Conservation (phyloP, 192 early-diverging fungal species). For the Blastocladiella britannica region DNA sequence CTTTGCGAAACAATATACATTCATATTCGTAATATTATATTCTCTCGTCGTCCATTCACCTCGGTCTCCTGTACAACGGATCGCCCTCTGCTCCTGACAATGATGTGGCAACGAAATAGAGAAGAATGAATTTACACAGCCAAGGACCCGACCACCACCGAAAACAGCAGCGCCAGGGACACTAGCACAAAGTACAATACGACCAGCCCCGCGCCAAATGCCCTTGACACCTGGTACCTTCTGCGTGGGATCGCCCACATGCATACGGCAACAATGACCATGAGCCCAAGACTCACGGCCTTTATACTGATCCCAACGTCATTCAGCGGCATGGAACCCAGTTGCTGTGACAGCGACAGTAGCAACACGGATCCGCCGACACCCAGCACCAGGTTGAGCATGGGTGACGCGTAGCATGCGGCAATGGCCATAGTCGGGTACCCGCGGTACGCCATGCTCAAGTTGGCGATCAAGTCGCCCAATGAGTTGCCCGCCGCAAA, state of each 20-base stretch:
- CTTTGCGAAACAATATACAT: too few relatives aligned
- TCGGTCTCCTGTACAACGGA: neutral
- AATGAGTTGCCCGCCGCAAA: slow-evolving; percentile 54
- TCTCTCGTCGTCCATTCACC: neutral
- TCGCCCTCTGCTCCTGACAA: neutral
- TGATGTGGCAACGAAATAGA: too few relatives aligned
- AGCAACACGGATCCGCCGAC: neutral
- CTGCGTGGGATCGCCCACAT: neutral
- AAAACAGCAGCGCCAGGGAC: neutral
- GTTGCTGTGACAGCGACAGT: neutral
- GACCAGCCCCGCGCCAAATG: neutral
- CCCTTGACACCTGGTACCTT: neutral
- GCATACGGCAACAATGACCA: neutral
- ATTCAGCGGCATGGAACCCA: neutral
- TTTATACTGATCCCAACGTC: neutral
- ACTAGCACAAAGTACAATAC: neutral
- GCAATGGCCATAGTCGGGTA: slow-evolving; percentile 85
- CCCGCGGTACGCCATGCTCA: slow-evolving; percentile 75
- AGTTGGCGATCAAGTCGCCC: slow-evolving; percentile 70
- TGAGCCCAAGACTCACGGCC: neutral
- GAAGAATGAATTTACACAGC: neutral
- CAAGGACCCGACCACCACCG: neutral
- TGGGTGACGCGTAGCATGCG: slow-evolving; percentile 81
- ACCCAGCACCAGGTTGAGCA: slow-evolving; percentile 29
- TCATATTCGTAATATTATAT: too few relatives aligned